Percentiles rank a stretch among this genome's conserved stretches.
Conservation (phyloP, 164 flowering plant species). For the Kalanchoe fedtschenkoi region DNA sequence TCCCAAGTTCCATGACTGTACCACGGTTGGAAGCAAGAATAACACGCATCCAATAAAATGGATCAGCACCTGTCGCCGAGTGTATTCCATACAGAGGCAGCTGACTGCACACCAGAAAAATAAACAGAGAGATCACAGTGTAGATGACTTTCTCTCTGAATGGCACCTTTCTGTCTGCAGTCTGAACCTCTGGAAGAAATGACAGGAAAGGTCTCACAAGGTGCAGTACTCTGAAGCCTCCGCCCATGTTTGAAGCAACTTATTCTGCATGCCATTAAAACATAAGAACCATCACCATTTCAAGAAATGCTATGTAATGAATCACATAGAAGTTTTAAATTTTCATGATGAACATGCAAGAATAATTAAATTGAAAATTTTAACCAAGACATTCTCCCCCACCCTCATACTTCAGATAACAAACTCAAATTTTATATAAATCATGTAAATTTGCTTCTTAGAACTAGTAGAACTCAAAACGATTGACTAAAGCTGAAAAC, state of each 20-base stretch:
- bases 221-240: constrained; percentile 46
- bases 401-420: too few relatives aligned
- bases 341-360: too few relatives aligned
- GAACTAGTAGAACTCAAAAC: too few relatives aligned
- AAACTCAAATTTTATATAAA: too few relatives aligned
- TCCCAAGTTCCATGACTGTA: constrained; percentile 54
- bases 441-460: too few relatives aligned
- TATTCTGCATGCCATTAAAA: neutral
- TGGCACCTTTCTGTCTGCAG: constrained; percentile 38
- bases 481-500: too few relatives aligned
- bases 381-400: too few relatives aligned
- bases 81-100: constrained; percentile 53
- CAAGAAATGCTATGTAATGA: too few relatives aligned
- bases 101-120: constrained; percentile 48
- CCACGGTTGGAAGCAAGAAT: constrained; percentile 52
- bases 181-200: constrained; percentile 43
- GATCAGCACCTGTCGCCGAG: constrained; percentile 48
- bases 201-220: constrained; percentile 41
- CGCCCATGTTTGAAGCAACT: constrained; percentile 21
- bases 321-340: too few relatives aligned
- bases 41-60: constrained; percentile 56
- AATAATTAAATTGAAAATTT: too few relatives aligned
- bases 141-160: constrained; percentile 50
- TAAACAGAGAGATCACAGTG: constrained; percentile 42
- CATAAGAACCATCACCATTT: neutral